Evolutionary conservation across 805 yeast genomes (phyloP).

Genomic region (Yarrowia osloensis): DNA sequence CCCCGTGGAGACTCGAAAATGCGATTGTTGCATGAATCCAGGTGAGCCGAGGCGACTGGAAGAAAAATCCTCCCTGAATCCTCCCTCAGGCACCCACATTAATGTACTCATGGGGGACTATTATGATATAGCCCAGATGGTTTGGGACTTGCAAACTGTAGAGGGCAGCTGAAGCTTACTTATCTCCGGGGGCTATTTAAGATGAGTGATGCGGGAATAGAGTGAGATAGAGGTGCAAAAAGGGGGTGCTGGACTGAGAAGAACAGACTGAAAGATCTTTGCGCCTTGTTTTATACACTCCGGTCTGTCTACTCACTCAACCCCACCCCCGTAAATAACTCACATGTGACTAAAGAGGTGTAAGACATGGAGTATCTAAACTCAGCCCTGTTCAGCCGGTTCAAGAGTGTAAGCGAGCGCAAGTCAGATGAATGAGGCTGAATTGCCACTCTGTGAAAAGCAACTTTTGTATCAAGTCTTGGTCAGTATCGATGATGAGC

Average conservation of each 20-base stretch:
- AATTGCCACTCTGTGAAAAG: neutral
- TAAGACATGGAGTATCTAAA: neutral
- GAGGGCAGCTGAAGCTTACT: neutral
- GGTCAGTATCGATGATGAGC: too few species aligned
- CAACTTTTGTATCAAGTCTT: too few species aligned
- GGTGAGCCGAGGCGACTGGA: neutral
- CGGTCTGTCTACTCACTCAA: too few species aligned
- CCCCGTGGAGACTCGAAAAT: neutral
- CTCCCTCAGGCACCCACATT: neutral
- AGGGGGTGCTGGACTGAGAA: neutral
- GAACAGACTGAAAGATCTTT: too few species aligned
- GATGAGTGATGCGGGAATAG: constrained; percentile 2
- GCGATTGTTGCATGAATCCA: neutral
- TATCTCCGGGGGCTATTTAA: neutral
- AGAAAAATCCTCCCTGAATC: neutral
- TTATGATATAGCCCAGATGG: neutral
- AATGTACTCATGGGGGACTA: neutral
- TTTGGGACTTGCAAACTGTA: neutral
- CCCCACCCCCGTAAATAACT: neutral
- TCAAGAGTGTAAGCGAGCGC: neutral
- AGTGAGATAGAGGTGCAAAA: neutral
- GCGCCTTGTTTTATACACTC: too few species aligned
- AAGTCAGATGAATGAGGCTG: neutral
- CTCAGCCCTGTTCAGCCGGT: neutral
- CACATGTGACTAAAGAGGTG: neutral